Evolutionary conservation across 495 filamentous ascomycete species (phyloP), one percentile per base, ranked within the genome.

Genomic region (Usnea hakonensis): DNA sequence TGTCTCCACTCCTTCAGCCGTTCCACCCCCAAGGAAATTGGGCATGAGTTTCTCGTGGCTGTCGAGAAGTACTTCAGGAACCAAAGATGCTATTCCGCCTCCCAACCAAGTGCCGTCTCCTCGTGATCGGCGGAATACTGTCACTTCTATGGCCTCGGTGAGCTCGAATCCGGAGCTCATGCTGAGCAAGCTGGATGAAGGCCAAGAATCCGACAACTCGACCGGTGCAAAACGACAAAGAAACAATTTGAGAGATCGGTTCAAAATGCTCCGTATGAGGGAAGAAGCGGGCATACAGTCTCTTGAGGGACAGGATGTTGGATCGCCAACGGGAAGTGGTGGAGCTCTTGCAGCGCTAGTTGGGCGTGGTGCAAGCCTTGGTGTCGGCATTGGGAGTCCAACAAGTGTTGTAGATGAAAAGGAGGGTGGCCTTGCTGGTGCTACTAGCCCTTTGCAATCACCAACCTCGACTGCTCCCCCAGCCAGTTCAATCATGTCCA

Each of bases 31-130:
- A 9, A 79, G 88, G 71, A 93, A 90, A 70, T 76, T 90, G 28
- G 89, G 86, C 48, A 86, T 88, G 60, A 90, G 90, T 0, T 95
- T 93, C 63, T 84, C 89, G 23, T 94, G 89, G 89, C 80, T 95
- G 54, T 91, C 89, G n/a, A 80, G 90, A 63, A 87, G 82, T 69
- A 85, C 85, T 14, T 80, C 81, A 4, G 67, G 79, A 37, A 76
- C 79, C 35, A 90, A 89, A 69, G 83, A 88, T 33, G 75, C 80
- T 35, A 77, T 82, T 33, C 78, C 83, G 7, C 77, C 85, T 5
- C 77, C 83, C 11, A 68, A 69, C 14, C 67, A 69, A 26, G 62
- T 74, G 11, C 62, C 72, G 30, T 67, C 74, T 41, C 76, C 77
- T 16, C 65, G 38, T 11, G 77, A 77, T 38, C 75, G 83, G 32